Percentiles rank a stretch among this genome's conserved stretches.
Evolutionary conservation across 345 rosid species (phyloP).

Genomic region (Eucalyptus viminalis): DNA sequence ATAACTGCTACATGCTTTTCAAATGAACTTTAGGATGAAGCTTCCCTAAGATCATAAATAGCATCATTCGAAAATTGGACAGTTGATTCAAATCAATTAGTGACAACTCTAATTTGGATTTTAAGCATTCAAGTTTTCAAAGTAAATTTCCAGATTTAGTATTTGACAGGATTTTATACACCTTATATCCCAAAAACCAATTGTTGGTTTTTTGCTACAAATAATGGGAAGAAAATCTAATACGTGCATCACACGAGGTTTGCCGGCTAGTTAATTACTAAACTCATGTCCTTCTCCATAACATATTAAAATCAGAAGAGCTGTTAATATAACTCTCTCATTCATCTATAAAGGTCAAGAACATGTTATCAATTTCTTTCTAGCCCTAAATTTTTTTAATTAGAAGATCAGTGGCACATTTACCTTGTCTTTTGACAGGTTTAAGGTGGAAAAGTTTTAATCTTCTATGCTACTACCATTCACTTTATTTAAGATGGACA

Average conservation of each 20-base stretch:
- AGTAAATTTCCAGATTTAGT: background rate
- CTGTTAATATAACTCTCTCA: background rate
- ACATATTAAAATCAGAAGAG: background rate
- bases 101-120: background rate
- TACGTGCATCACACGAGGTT: background rate
- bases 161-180: background rate
- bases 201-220: background rate
- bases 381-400: background rate
- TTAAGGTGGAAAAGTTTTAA: background rate
- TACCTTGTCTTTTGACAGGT: background rate
- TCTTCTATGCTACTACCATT: background rate
- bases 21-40: too few species aligned
- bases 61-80: background rate
- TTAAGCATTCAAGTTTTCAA: background rate
- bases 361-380: background rate
- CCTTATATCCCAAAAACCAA: background rate
- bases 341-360: background rate
- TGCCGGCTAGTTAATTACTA: background rate
- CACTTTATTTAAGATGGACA: background rate
- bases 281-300: background rate
- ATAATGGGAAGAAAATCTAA: background rate
- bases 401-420: background rate
- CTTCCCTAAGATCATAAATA: too few species aligned
- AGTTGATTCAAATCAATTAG: background rate
- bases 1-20: too few species aligned